These are phyloP conservation scores for Cucurbita pepo DNA, from an alignment of 306 rosid species.

Conservation along the genomic window DNA sequence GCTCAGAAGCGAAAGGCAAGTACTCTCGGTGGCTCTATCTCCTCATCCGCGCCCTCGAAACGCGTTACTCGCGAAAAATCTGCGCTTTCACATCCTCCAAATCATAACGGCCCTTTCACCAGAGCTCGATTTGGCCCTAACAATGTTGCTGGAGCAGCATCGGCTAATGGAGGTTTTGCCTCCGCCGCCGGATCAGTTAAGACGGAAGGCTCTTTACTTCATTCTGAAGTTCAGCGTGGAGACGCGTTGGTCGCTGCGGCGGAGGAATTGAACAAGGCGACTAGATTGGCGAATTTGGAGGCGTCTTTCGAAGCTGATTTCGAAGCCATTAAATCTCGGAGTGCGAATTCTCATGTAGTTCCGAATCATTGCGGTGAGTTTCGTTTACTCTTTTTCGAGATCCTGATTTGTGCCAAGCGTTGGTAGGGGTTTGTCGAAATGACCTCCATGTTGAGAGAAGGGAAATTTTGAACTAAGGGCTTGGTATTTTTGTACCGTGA, in stretches of 20 bases:
- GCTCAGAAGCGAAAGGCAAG: conserved; percentile 52
- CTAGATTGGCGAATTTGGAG: conserved; percentile 44
- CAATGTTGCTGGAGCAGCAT: conserved; percentile 12
- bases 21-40: conserved; percentile 22
- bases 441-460: conserved; percentile 1
- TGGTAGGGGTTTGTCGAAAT: background rate
- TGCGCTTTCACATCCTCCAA: conserved; percentile 27
- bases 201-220: conserved; percentile 14
- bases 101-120: conserved; percentile 79
- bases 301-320: conserved; percentile 57
- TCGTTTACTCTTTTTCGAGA: conserved; percentile 1
- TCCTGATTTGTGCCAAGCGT: background rate
- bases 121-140: conserved; percentile 75
- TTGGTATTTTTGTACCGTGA: background rate
- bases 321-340: conserved; percentile 72
- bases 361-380: conserved; percentile 84
- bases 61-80: conserved; percentile 71
- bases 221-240: conserved; percentile 9
- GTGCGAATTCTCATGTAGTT: conserved; percentile 47
- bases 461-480: background rate
- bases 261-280: conserved; percentile 38
- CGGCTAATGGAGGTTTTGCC: conserved; percentile 8
- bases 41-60: conserved; percentile 57
- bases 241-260: conserved; percentile 20
- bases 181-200: conserved; percentile 22